These are phyloP conservation scores for Backusella sp. DNA, from an alignment of 192 early-diverging fungal genomes.

Conservation along the genomic window DNA sequence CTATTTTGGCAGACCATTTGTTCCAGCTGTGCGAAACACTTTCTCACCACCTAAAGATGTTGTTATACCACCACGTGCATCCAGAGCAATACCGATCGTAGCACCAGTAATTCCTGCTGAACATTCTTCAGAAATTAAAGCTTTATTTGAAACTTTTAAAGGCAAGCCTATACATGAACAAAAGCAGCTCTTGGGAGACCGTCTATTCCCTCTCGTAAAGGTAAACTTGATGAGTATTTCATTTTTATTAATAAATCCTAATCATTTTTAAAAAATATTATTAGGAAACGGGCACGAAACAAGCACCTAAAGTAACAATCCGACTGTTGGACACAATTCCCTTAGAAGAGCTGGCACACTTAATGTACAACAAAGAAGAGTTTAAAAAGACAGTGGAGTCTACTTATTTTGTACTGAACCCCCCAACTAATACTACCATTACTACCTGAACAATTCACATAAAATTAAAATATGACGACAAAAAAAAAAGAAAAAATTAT, in stretches of 20 bases:
- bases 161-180: slow-evolving; percentile 34
- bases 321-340: slow-evolving; percentile 40
- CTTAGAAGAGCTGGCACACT: slow-evolving; percentile 36
- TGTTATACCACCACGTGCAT: slow-evolving; percentile 19
- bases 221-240: slow-evolving; percentile 7
- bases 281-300: slow-evolving; percentile 30
- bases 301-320: slow-evolving; percentile 42
- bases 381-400: slow-evolving; percentile 30
- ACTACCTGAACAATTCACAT: background rate
- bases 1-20: background rate
- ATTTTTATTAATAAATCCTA: background rate
- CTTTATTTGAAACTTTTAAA: slow-evolving; percentile 26
- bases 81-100: slow-evolving; percentile 37
- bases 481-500: background rate
- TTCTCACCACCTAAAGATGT: slow-evolving; percentile 10
- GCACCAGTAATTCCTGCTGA: slow-evolving; percentile 13
- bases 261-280: background rate
- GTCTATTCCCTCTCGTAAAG: slow-evolving; percentile 43
- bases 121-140: background rate
- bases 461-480: background rate
- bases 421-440: background rate
- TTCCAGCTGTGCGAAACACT: background rate
- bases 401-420: slow-evolving; percentile 11
- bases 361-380: slow-evolving; percentile 35
- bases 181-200: slow-evolving; percentile 43